phyloP scores from a whole-genome alignment of 306 rosid species.

The Citrullus amarus region DNA sequence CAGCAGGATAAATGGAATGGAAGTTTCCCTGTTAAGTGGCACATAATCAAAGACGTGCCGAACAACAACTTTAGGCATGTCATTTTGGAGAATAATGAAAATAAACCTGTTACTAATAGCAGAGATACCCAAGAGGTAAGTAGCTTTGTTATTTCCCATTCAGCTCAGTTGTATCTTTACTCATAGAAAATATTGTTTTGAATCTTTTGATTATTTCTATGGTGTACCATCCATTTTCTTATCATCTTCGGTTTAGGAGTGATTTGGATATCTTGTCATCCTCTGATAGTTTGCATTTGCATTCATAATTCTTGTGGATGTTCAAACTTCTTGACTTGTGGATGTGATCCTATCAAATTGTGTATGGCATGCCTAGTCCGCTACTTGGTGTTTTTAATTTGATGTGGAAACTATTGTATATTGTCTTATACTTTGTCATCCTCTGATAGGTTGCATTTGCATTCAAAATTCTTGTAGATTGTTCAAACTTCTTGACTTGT shows the following conservation, averaged over 20 bases:
- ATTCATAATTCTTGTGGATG: neutral
- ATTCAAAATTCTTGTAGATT: neutral
- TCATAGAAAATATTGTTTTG: neutral
- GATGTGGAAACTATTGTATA: neutral
- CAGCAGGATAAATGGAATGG: constrained; percentile 99
- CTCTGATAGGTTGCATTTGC: neutral
- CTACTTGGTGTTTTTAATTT: neutral
- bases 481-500: neutral
- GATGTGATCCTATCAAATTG: neutral
- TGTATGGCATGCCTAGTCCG: neutral
- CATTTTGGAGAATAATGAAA: constrained; percentile 79
- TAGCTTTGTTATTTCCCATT: neutral
- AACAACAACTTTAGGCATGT: constrained; percentile 77
- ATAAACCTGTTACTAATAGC: constrained; percentile 95
- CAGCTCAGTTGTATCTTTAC: too few species aligned
- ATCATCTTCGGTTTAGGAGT: neutral
- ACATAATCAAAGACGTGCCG: constrained; percentile 70
- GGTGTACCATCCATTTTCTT: neutral
- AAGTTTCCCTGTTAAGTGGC: constrained; percentile 93
- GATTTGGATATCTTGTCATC: neutral
- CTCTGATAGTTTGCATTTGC: neutral
- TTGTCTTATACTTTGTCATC: neutral
- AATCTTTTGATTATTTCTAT: neutral
- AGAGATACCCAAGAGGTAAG: constrained; percentile 92
- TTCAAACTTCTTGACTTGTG: neutral